phyloP scores from a whole-genome alignment of 73 alveolate species.

The Paramecium bursaria region DNA sequence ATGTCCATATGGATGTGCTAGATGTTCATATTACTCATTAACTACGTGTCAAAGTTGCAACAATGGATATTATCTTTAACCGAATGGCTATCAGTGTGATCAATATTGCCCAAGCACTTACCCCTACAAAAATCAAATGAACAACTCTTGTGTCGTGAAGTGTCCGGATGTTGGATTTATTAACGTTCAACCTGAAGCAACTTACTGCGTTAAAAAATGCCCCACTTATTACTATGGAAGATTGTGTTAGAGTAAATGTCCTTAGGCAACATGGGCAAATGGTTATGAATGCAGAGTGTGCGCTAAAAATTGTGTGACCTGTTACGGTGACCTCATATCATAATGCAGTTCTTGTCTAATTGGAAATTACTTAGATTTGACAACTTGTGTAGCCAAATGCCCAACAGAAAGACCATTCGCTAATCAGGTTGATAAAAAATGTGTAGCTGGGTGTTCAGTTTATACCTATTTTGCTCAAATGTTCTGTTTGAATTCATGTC shows the following conservation, averaged over 20 bases:
- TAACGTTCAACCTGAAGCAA: background rate
- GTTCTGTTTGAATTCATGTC: constrained; percentile 1
- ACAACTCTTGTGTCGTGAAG: background rate
- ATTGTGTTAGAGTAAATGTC: background rate
- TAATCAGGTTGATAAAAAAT: background rate
- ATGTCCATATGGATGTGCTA: too few species aligned
- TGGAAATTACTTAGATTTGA: background rate
- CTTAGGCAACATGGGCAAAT: background rate
- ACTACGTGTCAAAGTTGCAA: background rate
- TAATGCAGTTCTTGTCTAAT: background rate
- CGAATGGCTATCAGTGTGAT: too few species aligned
- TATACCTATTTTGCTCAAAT: background rate
- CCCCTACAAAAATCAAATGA: constrained; percentile 4
- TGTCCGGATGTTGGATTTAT: background rate
- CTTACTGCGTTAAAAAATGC: background rate
- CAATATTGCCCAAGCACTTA: too few species aligned
- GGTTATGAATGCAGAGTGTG: background rate
- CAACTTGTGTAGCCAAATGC: constrained; percentile 1
- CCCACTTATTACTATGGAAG: background rate
- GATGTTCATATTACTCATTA: too few species aligned
- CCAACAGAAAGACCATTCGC: background rate
- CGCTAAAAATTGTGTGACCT: background rate
- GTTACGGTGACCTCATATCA: background rate
- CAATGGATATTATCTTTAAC: background rate
- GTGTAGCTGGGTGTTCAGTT: background rate